Evolutionary conservation across 1,284 basidiomycete genomes (phyloP).

Genomic region (Microbotryum violaceum): DNA sequence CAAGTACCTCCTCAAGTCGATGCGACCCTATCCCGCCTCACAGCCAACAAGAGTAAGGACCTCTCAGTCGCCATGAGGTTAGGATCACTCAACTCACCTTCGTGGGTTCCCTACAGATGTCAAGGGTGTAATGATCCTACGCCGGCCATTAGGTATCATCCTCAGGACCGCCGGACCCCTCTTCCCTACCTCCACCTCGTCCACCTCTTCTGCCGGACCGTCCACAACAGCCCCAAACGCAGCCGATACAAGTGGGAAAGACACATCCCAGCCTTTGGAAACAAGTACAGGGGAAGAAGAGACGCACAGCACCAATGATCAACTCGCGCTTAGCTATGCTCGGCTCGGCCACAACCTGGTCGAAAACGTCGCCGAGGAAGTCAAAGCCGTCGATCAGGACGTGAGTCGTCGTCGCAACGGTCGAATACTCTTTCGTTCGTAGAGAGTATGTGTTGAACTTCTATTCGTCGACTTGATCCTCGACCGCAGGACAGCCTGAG

Average conservation of each 20-base stretch:
- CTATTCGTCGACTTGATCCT: too few relatives aligned
- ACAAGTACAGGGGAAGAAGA: neutral
- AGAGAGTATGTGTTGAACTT: neutral
- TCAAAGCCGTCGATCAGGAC: constrained; percentile 62
- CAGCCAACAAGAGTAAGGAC: constrained; percentile 58
- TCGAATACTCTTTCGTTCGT: constrained; percentile 1
- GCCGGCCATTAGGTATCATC: constrained; percentile 49
- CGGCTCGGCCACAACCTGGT: constrained; percentile 66
- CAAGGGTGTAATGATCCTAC: constrained; percentile 73
- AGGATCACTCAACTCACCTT: neutral
- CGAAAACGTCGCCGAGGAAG: constrained; percentile 60
- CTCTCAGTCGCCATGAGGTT: neutral
- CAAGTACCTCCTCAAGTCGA: constrained; percentile 62
- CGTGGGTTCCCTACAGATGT: constrained; percentile 45
- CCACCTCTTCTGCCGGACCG: neutral
- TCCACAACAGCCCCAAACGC: neutral
- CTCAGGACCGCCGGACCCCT: constrained; percentile 74
- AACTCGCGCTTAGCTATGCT: constrained; percentile 67
- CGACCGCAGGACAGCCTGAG: constrained; percentile 65
- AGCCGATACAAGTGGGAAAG: neutral
- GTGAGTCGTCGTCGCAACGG: constrained; percentile 44
- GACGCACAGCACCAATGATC: constrained; percentile 44
- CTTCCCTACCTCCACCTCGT: constrained; percentile 58
- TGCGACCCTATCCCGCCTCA: constrained; percentile 64
- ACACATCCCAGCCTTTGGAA: neutral